phyloP scores from a whole-genome alignment of 2,329 filamentous ascomycete genomes.

The Aspergillus calidoustus region DNA sequence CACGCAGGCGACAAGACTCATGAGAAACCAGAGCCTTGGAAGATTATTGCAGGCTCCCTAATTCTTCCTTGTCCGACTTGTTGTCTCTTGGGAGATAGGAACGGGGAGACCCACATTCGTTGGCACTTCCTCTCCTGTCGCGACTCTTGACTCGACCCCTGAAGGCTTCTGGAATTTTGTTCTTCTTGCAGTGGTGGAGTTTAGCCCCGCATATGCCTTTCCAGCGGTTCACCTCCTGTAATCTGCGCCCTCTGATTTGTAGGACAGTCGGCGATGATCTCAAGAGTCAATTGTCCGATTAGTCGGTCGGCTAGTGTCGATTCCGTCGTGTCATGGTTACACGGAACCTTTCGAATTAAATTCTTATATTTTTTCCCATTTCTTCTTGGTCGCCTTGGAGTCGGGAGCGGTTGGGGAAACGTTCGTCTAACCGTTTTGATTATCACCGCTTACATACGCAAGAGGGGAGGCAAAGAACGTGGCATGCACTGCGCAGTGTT shows the following conservation, averaged over 20 bases:
- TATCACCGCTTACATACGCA: background rate
- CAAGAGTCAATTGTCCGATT: conserved; percentile 26
- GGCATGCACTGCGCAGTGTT: background rate
- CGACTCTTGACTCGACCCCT: conserved; percentile 24
- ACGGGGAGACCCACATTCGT: conserved; percentile 19
- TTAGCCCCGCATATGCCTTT: conserved; percentile 26
- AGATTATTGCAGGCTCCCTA: background rate
- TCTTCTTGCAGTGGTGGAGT: conserved; percentile 20
- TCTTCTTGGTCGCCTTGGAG: background rate
- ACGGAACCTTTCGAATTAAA: conserved; percentile 6
- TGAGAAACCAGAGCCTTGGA: background rate
- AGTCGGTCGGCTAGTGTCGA: conserved; percentile 24
- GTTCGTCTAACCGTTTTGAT: background rate
- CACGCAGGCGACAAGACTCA: background rate
- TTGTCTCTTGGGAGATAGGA: conserved; percentile 19
- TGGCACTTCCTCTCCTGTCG: conserved; percentile 8
- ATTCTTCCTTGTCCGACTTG: conserved; percentile 4
- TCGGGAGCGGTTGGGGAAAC: background rate
- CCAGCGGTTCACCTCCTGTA: conserved; percentile 25
- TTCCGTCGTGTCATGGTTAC: conserved; percentile 19
- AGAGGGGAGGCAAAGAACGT: background rate
- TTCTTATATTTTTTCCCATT: conserved; percentile 1
- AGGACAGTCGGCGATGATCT: conserved; percentile 29
- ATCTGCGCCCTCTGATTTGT: conserved; percentile 31
- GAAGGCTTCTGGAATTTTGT: conserved; percentile 28